Evolutionary conservation across 495 filamentous ascomycete genomes (phyloP).

Genomic region (Beverwykella pulmonaria): DNA sequence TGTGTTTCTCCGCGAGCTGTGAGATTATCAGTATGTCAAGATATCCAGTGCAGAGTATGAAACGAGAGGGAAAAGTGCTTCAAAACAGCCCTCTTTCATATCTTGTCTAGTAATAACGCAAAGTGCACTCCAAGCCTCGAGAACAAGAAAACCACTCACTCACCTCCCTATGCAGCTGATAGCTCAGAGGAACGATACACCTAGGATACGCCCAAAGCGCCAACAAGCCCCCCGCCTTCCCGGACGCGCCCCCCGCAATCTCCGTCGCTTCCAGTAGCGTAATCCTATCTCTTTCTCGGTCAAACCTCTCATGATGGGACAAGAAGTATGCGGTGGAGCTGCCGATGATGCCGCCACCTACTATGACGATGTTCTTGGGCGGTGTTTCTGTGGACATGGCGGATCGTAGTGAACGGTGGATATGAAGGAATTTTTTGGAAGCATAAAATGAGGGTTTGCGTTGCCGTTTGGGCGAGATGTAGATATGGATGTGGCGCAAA

Average conservation of each 20-base stretch:
- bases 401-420: background rate
- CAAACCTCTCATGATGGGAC: slow-evolving; percentile 82
- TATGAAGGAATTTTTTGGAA: background rate
- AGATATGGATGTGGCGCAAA: background rate
- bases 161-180: slow-evolving; percentile 72
- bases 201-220: slow-evolving; percentile 91
- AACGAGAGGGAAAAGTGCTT: no score
- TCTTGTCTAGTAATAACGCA: no score
- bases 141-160: background rate
- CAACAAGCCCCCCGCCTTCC: slow-evolving; percentile 91
- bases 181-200: slow-evolving; percentile 84
- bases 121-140: no score
- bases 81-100: no score
- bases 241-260: slow-evolving; percentile 89
- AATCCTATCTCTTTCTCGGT: slow-evolving; percentile 72
- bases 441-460: background rate
- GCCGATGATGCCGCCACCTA: slow-evolving; percentile 92
- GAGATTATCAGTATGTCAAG: slow-evolving; percentile 2
- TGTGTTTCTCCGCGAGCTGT: slow-evolving; percentile 76
- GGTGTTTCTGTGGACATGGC: slow-evolving; percentile 22
- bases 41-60: background rate
- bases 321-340: slow-evolving; percentile 92
- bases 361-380: slow-evolving; percentile 36
- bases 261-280: slow-evolving; percentile 87
- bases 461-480: slow-evolving; percentile 3